Conservation (phyloP, 2,329 filamentous ascomycete species). For the Aspergillus quadricinctus region DNA sequence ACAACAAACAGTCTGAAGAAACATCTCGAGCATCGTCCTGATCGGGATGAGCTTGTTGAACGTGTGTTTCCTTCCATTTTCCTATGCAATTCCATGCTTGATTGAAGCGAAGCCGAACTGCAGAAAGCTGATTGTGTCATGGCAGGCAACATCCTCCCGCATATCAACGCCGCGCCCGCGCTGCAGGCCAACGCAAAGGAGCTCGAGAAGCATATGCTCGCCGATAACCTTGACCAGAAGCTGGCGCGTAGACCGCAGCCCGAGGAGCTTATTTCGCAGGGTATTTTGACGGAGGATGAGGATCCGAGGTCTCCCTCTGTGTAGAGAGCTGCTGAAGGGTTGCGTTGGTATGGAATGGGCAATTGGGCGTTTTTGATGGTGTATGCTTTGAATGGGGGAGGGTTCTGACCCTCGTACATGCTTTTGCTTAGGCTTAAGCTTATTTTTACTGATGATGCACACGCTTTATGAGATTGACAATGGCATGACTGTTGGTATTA, state of each 20-base stretch:
- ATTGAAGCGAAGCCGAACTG: neutral
- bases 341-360: neutral
- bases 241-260: conserved; percentile 72
- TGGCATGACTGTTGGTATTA: neutral
- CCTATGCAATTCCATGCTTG: neutral
- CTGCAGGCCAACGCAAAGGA: conserved; percentile 78
- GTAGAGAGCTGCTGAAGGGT: neutral
- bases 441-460: neutral
- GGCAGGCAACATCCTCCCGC: conserved; percentile 79
- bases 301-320: conserved; percentile 30
- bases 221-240: conserved; percentile 81
- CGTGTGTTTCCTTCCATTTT: conserved; percentile 51
- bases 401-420: neutral
- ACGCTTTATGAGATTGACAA: neutral
- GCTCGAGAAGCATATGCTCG: conserved; percentile 82
- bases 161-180: conserved; percentile 70
- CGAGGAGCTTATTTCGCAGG: conserved; percentile 71
- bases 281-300: conserved; percentile 68
- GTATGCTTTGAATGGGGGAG: neutral
- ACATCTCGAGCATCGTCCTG: conserved; percentile 58
- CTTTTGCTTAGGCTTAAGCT: no score
- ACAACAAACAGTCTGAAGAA: conserved; percentile 62
- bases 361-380: neutral
- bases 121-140: conserved; percentile 8
- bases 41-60: conserved; percentile 73